Evolutionary conservation across 208 protist genomes (phyloP).

Genomic region (Acanthamoeba castellanii): DNA sequence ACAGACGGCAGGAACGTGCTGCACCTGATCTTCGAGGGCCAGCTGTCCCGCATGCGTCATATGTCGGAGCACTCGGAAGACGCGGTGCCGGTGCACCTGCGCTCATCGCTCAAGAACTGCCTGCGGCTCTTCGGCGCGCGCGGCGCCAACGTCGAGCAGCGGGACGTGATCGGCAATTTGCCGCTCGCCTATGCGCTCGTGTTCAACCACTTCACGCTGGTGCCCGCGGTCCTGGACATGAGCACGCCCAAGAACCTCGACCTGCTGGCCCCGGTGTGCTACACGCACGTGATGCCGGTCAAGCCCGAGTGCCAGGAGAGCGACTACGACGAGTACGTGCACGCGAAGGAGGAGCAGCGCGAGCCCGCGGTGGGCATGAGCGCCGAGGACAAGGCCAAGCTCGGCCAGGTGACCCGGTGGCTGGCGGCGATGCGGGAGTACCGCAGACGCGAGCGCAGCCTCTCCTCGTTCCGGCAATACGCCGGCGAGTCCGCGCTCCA

Average conservation of each 20-base stretch:
- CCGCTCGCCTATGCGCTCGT: slow-evolving; percentile 19
- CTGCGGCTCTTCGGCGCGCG: slow-evolving; percentile 15
- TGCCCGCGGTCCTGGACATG: not conserved
- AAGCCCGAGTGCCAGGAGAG: slow-evolving; percentile 46
- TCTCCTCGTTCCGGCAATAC: not conserved
- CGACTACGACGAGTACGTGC: slow-evolving; percentile 29
- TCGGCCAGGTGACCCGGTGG: not conserved
- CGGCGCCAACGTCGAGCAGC: slow-evolving; percentile 7
- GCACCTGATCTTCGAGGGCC: not conserved
- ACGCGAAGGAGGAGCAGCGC: not conserved
- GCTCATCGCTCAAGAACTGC: slow-evolving; percentile 40
- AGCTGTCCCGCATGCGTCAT: not conserved
- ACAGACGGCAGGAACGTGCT: slow-evolving; percentile 31
- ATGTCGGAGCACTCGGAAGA: not conserved
- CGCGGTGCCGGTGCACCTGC: not conserved
- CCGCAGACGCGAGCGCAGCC: not conserved
- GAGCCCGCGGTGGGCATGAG: not conserved
- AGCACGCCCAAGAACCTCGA: not conserved
- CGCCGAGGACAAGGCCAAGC: slow-evolving; percentile 24
- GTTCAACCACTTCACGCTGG: not conserved
- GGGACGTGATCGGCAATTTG: slow-evolving; percentile 4
- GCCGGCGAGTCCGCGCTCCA: not conserved
- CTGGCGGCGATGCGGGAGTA: not conserved
- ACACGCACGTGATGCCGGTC: not conserved
- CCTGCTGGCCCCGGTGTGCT: slow-evolving; percentile 2